Percentiles rank a stretch among this genome's conserved stretches.
Conservation (phyloP, 2,329 filamentous ascomycete species). For the Capronia epimyces region DNA sequence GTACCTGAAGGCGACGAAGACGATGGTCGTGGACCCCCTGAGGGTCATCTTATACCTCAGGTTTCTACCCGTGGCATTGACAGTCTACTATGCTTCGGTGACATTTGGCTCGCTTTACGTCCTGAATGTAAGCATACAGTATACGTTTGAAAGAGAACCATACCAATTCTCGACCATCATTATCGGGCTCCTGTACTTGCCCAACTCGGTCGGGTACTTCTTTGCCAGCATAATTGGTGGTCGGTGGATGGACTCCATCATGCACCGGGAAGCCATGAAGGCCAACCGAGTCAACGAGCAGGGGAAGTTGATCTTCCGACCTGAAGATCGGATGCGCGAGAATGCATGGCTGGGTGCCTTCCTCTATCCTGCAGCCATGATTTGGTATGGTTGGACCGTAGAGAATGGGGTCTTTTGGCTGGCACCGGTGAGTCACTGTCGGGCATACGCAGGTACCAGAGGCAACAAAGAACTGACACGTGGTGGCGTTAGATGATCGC, state of each 20-base stretch:
- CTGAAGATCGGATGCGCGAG: slow-evolving; percentile 76
- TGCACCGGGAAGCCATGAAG: slow-evolving; percentile 67
- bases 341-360: slow-evolving; percentile 72
- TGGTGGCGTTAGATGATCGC: slow-evolving; percentile 47
- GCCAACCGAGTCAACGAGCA: slow-evolving; percentile 63
- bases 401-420: slow-evolving; percentile 60
- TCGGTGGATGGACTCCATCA: slow-evolving; percentile 73
- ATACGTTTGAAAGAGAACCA: slow-evolving; percentile 60
- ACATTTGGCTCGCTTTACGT: slow-evolving; percentile 72
- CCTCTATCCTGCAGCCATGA: slow-evolving; percentile 63
- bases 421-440: slow-evolving; percentile 41
- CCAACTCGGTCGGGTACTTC: slow-evolving; percentile 68
- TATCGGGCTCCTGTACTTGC: slow-evolving; percentile 72
- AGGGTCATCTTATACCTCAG: slow-evolving; percentile 65
- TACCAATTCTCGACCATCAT: slow-evolving; percentile 65
- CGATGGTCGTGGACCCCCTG: slow-evolving; percentile 64
- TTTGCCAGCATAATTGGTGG: slow-evolving; percentile 64
- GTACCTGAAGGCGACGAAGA: slow-evolving; percentile 51
- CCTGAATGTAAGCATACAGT: slow-evolving; percentile 70
- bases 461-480: slow-evolving; percentile 23
- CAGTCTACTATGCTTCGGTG: slow-evolving; percentile 67
- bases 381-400: slow-evolving; percentile 73
- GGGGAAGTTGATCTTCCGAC: slow-evolving; percentile 62
- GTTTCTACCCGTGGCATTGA: slow-evolving; percentile 67
- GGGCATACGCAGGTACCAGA: slow-evolving; percentile 20